phyloP scores from a whole-genome alignment of 345 rosid genomes.

The Mallotus nudiflorus region DNA sequence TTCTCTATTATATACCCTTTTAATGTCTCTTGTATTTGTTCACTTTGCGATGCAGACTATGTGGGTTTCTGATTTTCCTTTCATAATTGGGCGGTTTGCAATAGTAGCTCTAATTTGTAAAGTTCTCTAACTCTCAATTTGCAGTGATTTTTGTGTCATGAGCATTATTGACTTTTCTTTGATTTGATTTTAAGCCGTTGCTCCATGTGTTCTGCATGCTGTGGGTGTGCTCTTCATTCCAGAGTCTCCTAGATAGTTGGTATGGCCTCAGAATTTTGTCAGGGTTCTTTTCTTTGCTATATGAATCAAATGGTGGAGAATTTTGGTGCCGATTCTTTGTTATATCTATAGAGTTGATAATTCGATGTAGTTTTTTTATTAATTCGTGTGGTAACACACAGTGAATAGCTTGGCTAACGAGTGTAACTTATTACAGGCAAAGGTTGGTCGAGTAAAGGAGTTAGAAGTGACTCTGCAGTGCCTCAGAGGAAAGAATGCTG shows the following conservation, averaged over 20 bases:
- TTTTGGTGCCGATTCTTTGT: no score
- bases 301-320: no score
- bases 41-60: conserved; percentile 41
- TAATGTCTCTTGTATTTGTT: not conserved
- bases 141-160: not conserved
- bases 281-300: no score
- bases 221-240: conserved; percentile 45
- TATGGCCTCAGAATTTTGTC: conserved; percentile 9
- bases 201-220: conserved; percentile 36
- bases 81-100: conserved; percentile 52
- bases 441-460: conserved; percentile 25
- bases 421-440: conserved; percentile 22
- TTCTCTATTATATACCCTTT: not conserved
- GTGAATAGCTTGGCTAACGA: no score
- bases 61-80: conserved; percentile 52
- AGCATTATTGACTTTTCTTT: no score
- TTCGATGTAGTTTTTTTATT: no score
- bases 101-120: conserved; percentile 50
- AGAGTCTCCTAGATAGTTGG: conserved; percentile 66
- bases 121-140: not conserved
- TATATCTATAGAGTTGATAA: no score
- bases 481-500: conserved; percentile 32
- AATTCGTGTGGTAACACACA: no score
- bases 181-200: conserved; percentile 28
- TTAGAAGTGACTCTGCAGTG: conserved; percentile 18